Conservation (phyloP, 139 green algal species). For the Chlorella sp. region DNA sequence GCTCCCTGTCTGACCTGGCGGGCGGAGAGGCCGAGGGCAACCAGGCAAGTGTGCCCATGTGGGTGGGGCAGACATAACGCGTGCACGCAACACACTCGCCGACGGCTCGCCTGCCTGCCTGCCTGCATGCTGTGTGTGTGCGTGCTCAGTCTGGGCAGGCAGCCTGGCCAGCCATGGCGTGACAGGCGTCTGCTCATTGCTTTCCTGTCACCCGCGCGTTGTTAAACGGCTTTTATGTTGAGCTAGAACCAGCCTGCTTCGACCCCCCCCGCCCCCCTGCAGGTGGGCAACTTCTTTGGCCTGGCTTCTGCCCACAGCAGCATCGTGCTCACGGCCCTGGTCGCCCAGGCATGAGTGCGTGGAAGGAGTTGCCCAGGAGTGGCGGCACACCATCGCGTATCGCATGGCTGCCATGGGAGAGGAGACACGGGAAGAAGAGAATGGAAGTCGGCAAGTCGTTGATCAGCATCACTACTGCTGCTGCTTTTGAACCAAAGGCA, state of each 20-base stretch:
- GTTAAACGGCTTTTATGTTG: neutral
- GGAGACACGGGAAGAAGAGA: too few species aligned
- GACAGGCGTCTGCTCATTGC: neutral
- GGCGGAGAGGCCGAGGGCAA: constrained; percentile 7
- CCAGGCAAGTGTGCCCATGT: neutral
- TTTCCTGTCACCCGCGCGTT: neutral
- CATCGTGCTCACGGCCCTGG: neutral
- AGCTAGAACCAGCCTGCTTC: too few species aligned
- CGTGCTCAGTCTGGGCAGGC: too few species aligned
- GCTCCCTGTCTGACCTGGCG: constrained; percentile 13
- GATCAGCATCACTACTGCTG: too few species aligned
- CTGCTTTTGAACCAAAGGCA: too few species aligned
- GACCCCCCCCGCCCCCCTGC: neutral
- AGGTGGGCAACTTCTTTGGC: constrained; percentile 14
- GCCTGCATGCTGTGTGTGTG: neutral
- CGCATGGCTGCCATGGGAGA: too few species aligned
- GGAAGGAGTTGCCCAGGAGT: neutral
- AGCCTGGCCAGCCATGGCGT: neutral
- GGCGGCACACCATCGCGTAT: too few species aligned
- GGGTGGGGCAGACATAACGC: neutral
- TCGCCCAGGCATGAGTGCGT: neutral
- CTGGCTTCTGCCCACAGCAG: neutral
- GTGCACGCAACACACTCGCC: neutral
- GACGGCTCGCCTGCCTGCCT: neutral
- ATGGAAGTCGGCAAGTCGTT: too few species aligned